These are phyloP conservation scores for Tylopilus orsonianus DNA, from an alignment of 1,284 basidiomycete species.

Conservation along the genomic window DNA sequence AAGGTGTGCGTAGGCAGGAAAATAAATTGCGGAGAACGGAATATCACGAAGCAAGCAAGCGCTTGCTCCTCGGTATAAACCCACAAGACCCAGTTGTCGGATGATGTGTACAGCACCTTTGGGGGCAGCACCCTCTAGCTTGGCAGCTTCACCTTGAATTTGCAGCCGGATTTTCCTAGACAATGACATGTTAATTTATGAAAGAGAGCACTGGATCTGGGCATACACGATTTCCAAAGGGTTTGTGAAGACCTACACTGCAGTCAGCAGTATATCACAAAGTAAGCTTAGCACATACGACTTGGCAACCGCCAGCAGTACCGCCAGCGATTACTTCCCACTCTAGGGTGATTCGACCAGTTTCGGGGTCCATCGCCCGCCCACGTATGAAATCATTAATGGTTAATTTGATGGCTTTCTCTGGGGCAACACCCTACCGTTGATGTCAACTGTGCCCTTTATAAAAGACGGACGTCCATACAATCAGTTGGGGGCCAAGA, in stretches of 20 bases:
- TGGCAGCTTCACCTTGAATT: slow-evolving; percentile 92
- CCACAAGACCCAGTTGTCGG: slow-evolving; percentile 87
- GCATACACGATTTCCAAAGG: slow-evolving; percentile 89
- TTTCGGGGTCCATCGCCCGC: slow-evolving; percentile 88
- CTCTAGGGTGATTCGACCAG: slow-evolving; percentile 82
- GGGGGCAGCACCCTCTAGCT: slow-evolving; percentile 73
- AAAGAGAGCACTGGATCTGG: background rate
- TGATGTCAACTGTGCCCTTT: slow-evolving; percentile 9
- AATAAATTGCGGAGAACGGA: slow-evolving; percentile 88
- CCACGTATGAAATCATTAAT: slow-evolving; percentile 92
- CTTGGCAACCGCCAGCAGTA: slow-evolving; percentile 94
- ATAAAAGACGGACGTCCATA: slow-evolving; percentile 37
- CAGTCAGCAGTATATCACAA: slow-evolving; percentile 16
- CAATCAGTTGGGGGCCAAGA: slow-evolving; percentile 91
- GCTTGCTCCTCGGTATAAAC: slow-evolving; percentile 88
- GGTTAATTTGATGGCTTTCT: slow-evolving; percentile 97
- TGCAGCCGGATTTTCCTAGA: slow-evolving; percentile 94
- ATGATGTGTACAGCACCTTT: slow-evolving; percentile 92
- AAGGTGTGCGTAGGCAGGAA: slow-evolving; percentile 78
- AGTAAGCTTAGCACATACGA: slow-evolving; percentile 58
- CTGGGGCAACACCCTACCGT: slow-evolving; percentile 90
- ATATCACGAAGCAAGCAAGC: slow-evolving; percentile 92
- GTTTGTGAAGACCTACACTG: slow-evolving; percentile 89
- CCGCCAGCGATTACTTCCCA: slow-evolving; percentile 95
- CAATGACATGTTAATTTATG: slow-evolving; percentile 12